Percentiles rank a stretch among this genome's conserved stretches.
Evolutionary conservation across 805 yeast genomes (phyloP).

Genomic region (Priceomyces medius): DNA sequence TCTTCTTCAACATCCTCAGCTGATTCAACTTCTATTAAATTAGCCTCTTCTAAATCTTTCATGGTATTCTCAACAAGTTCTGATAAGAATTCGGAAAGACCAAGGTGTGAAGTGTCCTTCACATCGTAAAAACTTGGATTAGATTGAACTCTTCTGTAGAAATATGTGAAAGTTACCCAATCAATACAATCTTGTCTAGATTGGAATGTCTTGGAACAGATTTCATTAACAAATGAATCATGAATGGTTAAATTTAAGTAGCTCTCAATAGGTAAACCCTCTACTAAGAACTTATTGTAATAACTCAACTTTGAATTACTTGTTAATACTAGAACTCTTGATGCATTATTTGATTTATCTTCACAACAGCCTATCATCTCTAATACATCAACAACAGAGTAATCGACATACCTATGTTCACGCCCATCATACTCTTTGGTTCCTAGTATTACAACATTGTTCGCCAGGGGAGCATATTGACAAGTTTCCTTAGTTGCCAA

Average conservation of each 20-base stretch:
- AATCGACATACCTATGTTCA: constrained; percentile 70
- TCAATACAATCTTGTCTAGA: constrained; percentile 85
- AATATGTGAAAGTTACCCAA: constrained; percentile 82
- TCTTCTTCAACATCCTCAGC: constrained; percentile 37
- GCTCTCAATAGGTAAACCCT: constrained; percentile 85
- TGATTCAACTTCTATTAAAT: constrained; percentile 58
- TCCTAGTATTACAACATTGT: constrained; percentile 61
- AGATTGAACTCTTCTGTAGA: constrained; percentile 73
- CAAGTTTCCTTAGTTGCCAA: constrained; percentile 62
- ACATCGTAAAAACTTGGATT: constrained; percentile 93
- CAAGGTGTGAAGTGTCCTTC: constrained; percentile 57
- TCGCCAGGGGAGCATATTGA: constrained; percentile 49
- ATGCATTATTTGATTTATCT: constrained; percentile 22
- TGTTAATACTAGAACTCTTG: constrained; percentile 55
- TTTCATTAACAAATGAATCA: constrained; percentile 72
- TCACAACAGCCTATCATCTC: constrained; percentile 63
- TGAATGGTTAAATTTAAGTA: constrained; percentile 54
- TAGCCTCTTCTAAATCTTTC: constrained; percentile 58
- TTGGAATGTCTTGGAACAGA: constrained; percentile 61
- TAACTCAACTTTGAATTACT: constrained; percentile 53
- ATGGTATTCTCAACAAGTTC: constrained; percentile 75
- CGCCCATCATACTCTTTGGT: constrained; percentile 71
- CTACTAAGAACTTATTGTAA: constrained; percentile 67
- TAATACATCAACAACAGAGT: constrained; percentile 58
- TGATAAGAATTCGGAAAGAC: constrained; percentile 78